These are phyloP conservation scores for Penicillium vulpinum DNA, from an alignment of 2,329 filamentous ascomycete species.

Conservation along the genomic window DNA sequence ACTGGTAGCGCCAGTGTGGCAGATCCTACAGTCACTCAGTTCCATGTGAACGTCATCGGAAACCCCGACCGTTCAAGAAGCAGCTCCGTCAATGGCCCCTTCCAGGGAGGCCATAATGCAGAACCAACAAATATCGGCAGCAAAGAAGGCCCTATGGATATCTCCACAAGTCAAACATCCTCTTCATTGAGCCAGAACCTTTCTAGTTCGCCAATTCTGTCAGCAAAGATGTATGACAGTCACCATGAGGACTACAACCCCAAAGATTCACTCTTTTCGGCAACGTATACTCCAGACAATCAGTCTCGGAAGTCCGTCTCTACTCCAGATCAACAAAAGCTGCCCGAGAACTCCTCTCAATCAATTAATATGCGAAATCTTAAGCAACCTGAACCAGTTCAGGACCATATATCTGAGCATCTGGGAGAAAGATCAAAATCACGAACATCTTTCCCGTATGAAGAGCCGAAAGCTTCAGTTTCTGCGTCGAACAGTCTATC, in stretches of 20 bases:
- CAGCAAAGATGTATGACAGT: constrained; percentile 31
- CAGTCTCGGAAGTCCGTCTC: constrained; percentile 23
- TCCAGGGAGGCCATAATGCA: constrained; percentile 31
- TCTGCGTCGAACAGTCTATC: constrained; percentile 33
- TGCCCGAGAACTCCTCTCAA: constrained; percentile 31
- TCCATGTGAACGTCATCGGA: constrained; percentile 42
- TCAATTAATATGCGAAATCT: constrained; percentile 22
- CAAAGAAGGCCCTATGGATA: constrained; percentile 31
- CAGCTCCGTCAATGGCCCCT: constrained; percentile 33
- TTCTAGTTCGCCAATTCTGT: constrained; percentile 37
- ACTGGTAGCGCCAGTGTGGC: constrained; percentile 35
- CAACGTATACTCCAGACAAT: constrained; percentile 24
- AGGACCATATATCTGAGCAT: constrained; percentile 19
- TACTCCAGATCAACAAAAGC: constrained; percentile 27
- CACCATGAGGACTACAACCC: constrained; percentile 30
- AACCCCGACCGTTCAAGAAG: constrained; percentile 29
- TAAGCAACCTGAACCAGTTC: constrained; percentile 29
- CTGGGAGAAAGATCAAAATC: constrained; percentile 39
- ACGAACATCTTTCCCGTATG: constrained; percentile 30
- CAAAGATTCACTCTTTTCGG: constrained; percentile 22
- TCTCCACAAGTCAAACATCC: constrained; percentile 33
- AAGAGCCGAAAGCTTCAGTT: constrained; percentile 28
- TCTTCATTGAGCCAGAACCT: constrained; percentile 31
- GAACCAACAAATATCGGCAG: constrained; percentile 32
- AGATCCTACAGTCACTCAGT: constrained; percentile 50